Evolutionary conservation across 2,329 filamentous ascomycete genomes (phyloP), one percentile per base, ranked within the genome.

Genomic region (Colletotrichum scovillei): DNA sequence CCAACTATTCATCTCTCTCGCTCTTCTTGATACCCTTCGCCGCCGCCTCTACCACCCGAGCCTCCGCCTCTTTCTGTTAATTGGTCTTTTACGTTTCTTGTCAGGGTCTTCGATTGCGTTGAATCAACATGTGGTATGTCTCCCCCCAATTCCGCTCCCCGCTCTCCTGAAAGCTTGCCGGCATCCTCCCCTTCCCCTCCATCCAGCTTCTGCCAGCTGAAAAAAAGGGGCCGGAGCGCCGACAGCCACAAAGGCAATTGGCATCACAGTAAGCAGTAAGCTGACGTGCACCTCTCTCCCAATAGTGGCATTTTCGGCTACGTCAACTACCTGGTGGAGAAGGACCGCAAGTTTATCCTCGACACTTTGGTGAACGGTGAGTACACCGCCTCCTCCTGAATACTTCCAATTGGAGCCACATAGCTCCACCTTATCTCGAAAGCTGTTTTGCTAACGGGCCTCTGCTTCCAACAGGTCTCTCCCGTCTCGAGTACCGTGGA

Each of bases 281-380:
- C 72, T 74, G 69, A 74, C 72, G 57, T 24, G 14, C 58, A 32
- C 74, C 58, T 53, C 69, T 74, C 63, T 75, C 72, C 74, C 38
- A 73, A 74, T 77, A 96, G 94, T 92, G 94, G 94, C 85, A 97
- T 97, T 86, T 97, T 98, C 88, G 96, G 96, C 81, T 98, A 98
- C 90, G 94, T 98, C 88, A 98, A 98, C 89, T 98, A 98, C 87
- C 89, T 98, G 84, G 95, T 98, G 84, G 97, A 98, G 90, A 98
- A 97, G 91, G 96, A 98, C 88, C 92, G 97, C 84, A 95, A 94
- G 86, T 97, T 93, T 87, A 97, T 98, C 84, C 90, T 98, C 82
- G 92, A 98, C 84, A 98, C 96, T 76, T 90, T 99, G 79, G 93
- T 98, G 84, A 98, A 98, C 88, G 96, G 95, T 95, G 86, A 85